Base-by-base conservation (phyloP, 805 yeast species). In the Yarrowia alimentaria region DNA sequence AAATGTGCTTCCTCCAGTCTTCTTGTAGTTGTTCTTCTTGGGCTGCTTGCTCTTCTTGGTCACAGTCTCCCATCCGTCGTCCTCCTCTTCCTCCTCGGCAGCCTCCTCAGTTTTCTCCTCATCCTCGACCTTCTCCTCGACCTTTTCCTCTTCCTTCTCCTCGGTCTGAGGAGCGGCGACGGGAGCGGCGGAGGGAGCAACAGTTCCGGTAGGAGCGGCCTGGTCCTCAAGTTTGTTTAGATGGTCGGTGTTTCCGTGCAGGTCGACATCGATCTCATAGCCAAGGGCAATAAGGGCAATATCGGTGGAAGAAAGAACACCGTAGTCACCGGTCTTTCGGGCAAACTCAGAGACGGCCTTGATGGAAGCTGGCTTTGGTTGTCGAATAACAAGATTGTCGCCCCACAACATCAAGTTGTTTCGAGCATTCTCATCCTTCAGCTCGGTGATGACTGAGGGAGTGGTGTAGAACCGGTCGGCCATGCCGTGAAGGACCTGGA, bases 271-370 rank as follows among this genome's bases (percentile, higher is more conserved):
- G 45, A 93, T 67, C 64, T 93, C 97, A 63, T 88, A 90, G 1
- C 96, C 80, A 58, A 93, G 73, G 0, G 99, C 98, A 54, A 94
- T 74, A 52, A 93, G 83, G 62, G 90, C 96, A 28, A 93, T 71
- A 83, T 93, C 99, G 57, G 94, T 90, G 29, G 81, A 77, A 57
- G 96, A 86, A 52, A 93, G 74, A 4, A 91, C 99, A 4, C 85
- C 70, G 57, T 73, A 85, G 70, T 93, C 99, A 64, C 99, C 99
- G 1, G 98, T 90, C 42, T 84, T 70, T 60, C 77, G 83, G 10
- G 98, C 83, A 68, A 93, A 91, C 4, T 76, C 80, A 5, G 77
- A 69, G 8, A 89, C 95, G 54, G 75, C 76, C 54, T 77, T 77
- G 29, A 91, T 76, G 28, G 75, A 76, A 26, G 68, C 79, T 5